Conservation (phyloP, 805 yeast species). For the Saccharomycopsis selenospora region DNA sequence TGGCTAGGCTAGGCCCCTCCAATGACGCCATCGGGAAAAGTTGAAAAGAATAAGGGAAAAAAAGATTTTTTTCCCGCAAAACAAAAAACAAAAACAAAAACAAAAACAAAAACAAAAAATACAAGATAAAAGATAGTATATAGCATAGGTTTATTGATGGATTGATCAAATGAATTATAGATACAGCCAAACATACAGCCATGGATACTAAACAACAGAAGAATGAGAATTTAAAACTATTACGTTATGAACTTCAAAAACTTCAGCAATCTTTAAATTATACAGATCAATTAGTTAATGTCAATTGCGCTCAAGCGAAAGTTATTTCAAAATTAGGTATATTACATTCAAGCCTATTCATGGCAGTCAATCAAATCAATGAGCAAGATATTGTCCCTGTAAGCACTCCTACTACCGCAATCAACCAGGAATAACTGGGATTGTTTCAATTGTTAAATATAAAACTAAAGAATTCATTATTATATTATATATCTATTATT, state of each 20-base stretch:
- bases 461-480: too few species aligned
- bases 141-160: too few species aligned
- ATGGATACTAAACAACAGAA: slow-evolving; percentile 14
- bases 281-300: slow-evolving; percentile 10
- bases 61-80: too few species aligned
- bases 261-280: slow-evolving; percentile 7
- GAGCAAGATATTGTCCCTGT: slow-evolving; percentile 13
- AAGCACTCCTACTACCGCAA: too few species aligned
- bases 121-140: too few species aligned
- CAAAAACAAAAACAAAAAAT: background rate
- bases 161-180: too few species aligned
- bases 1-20: too few species aligned
- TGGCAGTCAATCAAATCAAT: slow-evolving; percentile 18
- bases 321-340: slow-evolving; percentile 14
- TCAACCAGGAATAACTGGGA: too few species aligned
- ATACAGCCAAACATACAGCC: background rate
- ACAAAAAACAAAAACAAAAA: background rate
- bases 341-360: slow-evolving; percentile 15
- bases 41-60: too few species aligned
- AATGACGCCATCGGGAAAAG: too few species aligned
- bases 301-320: slow-evolving; percentile 12
- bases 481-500: too few species aligned
- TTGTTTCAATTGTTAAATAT: too few species aligned
- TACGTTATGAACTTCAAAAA: slow-evolving; percentile 7
- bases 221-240: slow-evolving; percentile 10